A percentile compares a stretch with the other conserved stretches of the same genome.
Conservation (phyloP, 805 yeast species). For the Maudiozyma pseudohumilis region DNA sequence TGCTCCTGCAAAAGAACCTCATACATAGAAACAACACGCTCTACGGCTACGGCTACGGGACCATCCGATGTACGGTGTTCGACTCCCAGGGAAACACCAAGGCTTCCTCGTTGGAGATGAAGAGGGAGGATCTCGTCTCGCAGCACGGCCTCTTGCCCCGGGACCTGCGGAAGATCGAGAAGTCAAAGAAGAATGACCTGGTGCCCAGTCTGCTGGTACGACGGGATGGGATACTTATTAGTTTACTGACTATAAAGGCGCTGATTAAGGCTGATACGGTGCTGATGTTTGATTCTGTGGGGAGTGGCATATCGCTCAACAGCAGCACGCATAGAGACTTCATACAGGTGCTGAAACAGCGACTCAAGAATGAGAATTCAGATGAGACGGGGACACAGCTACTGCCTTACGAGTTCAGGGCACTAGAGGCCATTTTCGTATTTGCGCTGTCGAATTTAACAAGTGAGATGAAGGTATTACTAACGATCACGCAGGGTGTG, state of each 20-base stretch:
- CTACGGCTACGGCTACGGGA: constrained; percentile 27
- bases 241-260: constrained; percentile 71
- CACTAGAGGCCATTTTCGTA: constrained; percentile 77
- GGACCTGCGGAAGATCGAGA: constrained; percentile 82
- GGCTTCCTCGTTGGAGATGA: constrained; percentile 62
- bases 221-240: constrained; percentile 61
- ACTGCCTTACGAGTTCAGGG: constrained; percentile 83
- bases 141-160: constrained; percentile 78
- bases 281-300: constrained; percentile 54
- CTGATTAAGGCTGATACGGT: constrained; percentile 65
- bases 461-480: constrained; percentile 80
- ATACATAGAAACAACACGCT: constrained; percentile 30
- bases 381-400: constrained; percentile 20
- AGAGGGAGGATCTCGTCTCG: constrained; percentile 59
- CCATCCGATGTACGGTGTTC: constrained; percentile 73
- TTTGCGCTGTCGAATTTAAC: constrained; percentile 69
- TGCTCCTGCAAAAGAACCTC: constrained; percentile 31
- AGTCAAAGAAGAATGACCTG: constrained; percentile 46
- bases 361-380: constrained; percentile 18
- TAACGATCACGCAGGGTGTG: constrained; percentile 63
- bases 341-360: constrained; percentile 15
- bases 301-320: constrained; percentile 18
- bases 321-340: constrained; percentile 23
- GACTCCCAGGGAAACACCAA: constrained; percentile 59
- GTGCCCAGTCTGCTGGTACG: constrained; percentile 79